Conservation (phyloP, 2,329 filamentous ascomycete genomes). For the Paracoccidioides lutzii region DNA sequence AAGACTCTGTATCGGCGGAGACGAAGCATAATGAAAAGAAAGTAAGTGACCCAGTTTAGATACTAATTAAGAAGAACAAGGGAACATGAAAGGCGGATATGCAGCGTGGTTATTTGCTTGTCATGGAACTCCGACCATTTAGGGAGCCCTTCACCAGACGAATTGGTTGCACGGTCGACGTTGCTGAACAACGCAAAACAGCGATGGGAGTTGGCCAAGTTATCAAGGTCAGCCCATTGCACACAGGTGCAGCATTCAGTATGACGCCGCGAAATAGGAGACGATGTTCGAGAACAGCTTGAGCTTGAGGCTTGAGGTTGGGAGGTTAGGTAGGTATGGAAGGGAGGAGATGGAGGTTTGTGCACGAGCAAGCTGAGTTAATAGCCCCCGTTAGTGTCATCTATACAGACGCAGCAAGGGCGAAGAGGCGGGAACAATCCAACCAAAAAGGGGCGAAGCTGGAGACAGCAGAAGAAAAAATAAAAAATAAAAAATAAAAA, state of each 20-base stretch:
- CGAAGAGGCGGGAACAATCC: too few relatives aligned
- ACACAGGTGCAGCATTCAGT: not conserved
- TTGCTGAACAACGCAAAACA: not conserved
- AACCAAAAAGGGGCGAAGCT: too few relatives aligned
- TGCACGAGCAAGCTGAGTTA: too few relatives aligned
- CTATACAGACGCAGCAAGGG: too few relatives aligned
- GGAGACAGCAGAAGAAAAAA: too few relatives aligned
- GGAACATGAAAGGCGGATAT: not conserved
- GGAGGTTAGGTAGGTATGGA: not conserved
- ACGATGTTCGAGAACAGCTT: not conserved
- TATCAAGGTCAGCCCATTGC: not conserved
- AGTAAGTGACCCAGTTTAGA: not conserved
- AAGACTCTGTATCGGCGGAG: constrained; percentile 37
- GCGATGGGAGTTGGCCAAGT: not conserved
- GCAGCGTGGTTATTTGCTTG: not conserved
- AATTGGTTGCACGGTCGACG: too few relatives aligned
- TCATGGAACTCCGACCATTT: not conserved
- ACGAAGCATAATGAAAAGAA: constrained; percentile 31
- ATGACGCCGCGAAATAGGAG: not conserved
- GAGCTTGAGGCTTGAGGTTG: not conserved
- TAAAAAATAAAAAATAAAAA: too few relatives aligned
- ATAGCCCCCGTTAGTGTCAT: too few relatives aligned
- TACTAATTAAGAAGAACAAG: not conserved
- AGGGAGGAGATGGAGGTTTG: too few relatives aligned
- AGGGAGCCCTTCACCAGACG: not conserved